Base-by-base conservation (phyloP, 495 filamentous ascomycete species). In the Neurospora sp. region DNA sequence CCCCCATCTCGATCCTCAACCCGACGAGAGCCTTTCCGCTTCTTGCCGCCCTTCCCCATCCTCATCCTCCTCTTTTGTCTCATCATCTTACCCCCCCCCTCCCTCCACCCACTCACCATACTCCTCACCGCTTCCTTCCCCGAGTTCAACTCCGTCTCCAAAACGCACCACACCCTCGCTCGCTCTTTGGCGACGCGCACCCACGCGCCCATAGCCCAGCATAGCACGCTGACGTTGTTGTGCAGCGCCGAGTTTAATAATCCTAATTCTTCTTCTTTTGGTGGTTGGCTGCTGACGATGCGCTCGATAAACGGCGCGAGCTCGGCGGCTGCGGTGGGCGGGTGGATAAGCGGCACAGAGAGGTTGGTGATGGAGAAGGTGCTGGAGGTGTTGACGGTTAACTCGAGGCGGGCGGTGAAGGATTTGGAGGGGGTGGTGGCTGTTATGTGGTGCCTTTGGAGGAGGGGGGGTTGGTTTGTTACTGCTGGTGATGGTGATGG, bases 181-280 rank as follows among this genome's bases (percentile, higher is more conserved):
- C 87, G 71, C 65, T 79, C 77, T 37, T 78, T 77, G 22, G 85
- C 83, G 0, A 84, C 77, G 8, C 85, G 83, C 53, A 83, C 68
- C 87, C 87, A 88, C 73, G 86, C 83, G 37, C 81, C 81, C 87
- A 87, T 87, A 1, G 82, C 86, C 85, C 85, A 87, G 18, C 76
- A 76, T 22, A 87, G 73, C 35, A 85, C 79, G 38, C 78, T 77
- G 14, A 87, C 73, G 74, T 88, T 86, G 61, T 82, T 81, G 8
- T 73, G 76, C 71, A 84, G 47, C 20, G 77, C 77, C 39, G 78
- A 82, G 31, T 35, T 35, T 35, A 35, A 35, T 35, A 35, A 35
- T 35, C 31, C 31, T 35, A 35, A 35, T 35, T 35, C 31, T 35
- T 71, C 74, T 38, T 69, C 69, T 7, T 45, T 45, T 2, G 44